Evolutionary conservation across 2,329 filamentous ascomycete species (phyloP).

Genomic region (Pezicula carpinea): DNA sequence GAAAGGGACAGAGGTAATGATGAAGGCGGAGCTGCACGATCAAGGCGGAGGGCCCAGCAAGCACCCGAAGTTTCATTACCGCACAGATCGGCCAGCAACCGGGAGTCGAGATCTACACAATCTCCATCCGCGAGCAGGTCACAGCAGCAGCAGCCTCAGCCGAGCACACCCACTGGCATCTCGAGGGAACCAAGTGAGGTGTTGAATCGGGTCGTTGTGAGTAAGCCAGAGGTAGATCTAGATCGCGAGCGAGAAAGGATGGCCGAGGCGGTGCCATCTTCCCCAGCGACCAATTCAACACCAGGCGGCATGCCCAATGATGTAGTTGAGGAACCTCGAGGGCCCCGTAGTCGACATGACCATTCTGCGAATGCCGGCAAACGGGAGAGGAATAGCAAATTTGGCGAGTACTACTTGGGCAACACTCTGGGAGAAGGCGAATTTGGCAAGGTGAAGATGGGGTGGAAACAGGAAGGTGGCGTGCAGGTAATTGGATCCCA

Average conservation of each 20-base stretch:
- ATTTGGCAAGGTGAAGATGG: conserved; percentile 97
- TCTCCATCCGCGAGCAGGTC: conserved; percentile 32
- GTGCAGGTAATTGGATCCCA: conserved; percentile 56
- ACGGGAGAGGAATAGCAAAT: conserved; percentile 73
- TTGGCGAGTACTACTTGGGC: conserved; percentile 92
- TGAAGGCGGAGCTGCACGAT: conserved; percentile 32
- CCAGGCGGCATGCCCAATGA: conserved; percentile 43
- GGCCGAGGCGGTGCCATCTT: conserved; percentile 49
- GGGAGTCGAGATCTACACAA: conserved; percentile 32
- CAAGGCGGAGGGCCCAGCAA: conserved; percentile 41
- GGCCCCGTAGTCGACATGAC: conserved; percentile 54
- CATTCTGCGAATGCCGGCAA: conserved; percentile 38
- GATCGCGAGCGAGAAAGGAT: conserved; percentile 67
- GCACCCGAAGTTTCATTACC: conserved; percentile 40
- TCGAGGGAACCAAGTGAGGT: conserved; percentile 75
- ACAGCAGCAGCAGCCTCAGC: conserved; percentile 36
- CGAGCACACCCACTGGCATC: conserved; percentile 52
- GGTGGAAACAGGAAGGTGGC: conserved; percentile 93
- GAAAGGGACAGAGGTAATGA: conserved; percentile 30
- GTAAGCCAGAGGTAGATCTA: conserved; percentile 69
- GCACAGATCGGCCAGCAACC: conserved; percentile 33
- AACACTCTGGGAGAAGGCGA: conserved; percentile 97
- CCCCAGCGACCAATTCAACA: conserved; percentile 38
- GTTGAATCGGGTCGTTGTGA: conserved; percentile 71
- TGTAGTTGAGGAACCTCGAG: conserved; percentile 35